Evolutionary conservation across 2,329 filamentous ascomycete species (phyloP).

Genomic region (Fusarium longipes): DNA sequence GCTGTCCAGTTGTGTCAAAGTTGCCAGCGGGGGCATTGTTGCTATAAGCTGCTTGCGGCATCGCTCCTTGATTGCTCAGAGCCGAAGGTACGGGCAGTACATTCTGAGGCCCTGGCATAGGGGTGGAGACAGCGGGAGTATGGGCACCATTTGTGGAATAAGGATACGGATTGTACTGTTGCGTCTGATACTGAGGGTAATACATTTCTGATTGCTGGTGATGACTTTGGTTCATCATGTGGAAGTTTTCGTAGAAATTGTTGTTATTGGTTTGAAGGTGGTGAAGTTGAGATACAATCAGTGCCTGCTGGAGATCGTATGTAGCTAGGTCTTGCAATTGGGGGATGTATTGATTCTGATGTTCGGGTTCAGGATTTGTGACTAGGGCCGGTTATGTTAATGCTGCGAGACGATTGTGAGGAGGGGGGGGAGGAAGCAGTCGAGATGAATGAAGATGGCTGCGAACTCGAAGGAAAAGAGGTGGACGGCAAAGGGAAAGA

Average conservation of each 20-base stretch:
- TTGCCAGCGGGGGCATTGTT: constrained; percentile 61
- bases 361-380: constrained; percentile 2
- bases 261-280: constrained; percentile 45
- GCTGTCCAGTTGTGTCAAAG: constrained; percentile 91
- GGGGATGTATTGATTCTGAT: constrained; percentile 1
- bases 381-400: constrained; percentile 23
- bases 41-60: constrained; percentile 55
- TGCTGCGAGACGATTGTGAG: constrained; percentile 26
- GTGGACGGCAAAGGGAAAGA: constrained; percentile 42
- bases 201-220: constrained; percentile 63
- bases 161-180: constrained; percentile 74
- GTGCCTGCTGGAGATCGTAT: background rate
- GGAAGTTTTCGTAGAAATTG: background rate
- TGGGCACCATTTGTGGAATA: constrained; percentile 76
- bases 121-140: constrained; percentile 74
- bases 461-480: constrained; percentile 59
- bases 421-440: constrained; percentile 62
- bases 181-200: constrained; percentile 81
- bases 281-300: background rate
- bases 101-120: constrained; percentile 69
- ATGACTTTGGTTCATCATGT: constrained; percentile 80
- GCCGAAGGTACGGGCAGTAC: constrained; percentile 76
- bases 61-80: constrained; percentile 59
- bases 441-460: constrained; percentile 64
- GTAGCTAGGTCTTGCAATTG: constrained; percentile 7